Conservation (phyloP, 2,329 filamentous ascomycete genomes). For the Ceratocystis diversiconidia region DNA sequence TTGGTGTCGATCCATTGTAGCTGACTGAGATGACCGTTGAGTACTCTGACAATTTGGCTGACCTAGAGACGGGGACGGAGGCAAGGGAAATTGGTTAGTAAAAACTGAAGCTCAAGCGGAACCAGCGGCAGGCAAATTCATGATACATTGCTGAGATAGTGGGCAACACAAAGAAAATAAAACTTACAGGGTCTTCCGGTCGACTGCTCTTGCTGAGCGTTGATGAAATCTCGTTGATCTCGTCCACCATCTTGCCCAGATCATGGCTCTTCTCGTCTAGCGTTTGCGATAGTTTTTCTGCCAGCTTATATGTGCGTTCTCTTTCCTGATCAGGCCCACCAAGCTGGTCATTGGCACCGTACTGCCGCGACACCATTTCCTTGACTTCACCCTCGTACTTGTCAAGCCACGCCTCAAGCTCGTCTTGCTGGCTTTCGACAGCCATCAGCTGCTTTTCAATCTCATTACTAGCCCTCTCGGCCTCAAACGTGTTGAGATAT, state of each 20-base stretch:
- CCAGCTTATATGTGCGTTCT: constrained; percentile 89
- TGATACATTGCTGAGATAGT: too few species aligned
- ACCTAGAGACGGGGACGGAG: constrained; percentile 38
- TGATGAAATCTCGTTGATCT: constrained; percentile 88
- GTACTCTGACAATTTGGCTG: constrained; percentile 85
- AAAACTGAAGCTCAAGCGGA: neutral
- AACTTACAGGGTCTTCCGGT: constrained; percentile 69
- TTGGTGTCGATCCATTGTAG: constrained; percentile 88
- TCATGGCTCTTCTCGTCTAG: constrained; percentile 90
- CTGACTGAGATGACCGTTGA: constrained; percentile 84
- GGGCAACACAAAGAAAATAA: constrained; percentile 7
- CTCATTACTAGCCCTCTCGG: constrained; percentile 81
- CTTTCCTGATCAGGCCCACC: constrained; percentile 88
- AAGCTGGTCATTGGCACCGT: constrained; percentile 60
- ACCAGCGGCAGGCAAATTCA: too few species aligned
- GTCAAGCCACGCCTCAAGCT: constrained; percentile 76
- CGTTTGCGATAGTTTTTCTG: constrained; percentile 80
- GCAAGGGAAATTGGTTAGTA: neutral
- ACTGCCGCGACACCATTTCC: constrained; percentile 66
- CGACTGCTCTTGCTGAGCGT: constrained; percentile 80
- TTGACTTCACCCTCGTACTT: constrained; percentile 87
- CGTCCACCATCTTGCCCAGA: constrained; percentile 89
- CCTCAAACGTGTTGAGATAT: constrained; percentile 83
- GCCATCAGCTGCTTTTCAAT: constrained; percentile 81
- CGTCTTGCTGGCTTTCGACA: constrained; percentile 86